These are phyloP conservation scores for Globisporangium emineosum DNA, from an alignment of 352 stramenopile species.

Conservation along the genomic window DNA sequence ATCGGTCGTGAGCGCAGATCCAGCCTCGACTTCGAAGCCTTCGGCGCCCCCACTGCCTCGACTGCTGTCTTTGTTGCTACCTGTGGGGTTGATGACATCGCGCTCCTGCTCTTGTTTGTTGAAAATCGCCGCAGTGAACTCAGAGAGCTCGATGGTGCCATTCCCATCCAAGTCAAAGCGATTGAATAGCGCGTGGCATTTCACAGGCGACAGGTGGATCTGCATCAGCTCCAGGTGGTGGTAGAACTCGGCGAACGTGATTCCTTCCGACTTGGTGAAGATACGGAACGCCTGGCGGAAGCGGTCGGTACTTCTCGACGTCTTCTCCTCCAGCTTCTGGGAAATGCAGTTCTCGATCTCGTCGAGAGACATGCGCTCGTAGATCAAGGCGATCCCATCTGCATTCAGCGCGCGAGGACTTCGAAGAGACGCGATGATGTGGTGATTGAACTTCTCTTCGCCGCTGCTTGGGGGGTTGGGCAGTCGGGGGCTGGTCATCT, in stretches of 20 bases:
- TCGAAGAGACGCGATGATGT: conserved; percentile 4
- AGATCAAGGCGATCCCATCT: conserved; percentile 28
- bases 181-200: conserved; percentile 62
- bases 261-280: conserved; percentile 62
- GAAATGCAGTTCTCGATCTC: conserved; percentile 55
- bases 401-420: conserved; percentile 15
- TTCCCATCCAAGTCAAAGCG: conserved; percentile 57
- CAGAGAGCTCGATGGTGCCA: conserved; percentile 59
- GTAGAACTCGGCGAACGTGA: conserved; percentile 63
- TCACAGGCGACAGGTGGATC: conserved; percentile 52
- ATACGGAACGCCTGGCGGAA: conserved; percentile 63
- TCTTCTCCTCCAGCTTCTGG: conserved; percentile 59
- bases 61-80: background rate
- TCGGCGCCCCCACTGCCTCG: background rate
- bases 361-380: conserved; percentile 50
- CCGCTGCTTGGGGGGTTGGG: background rate
- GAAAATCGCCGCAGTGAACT: conserved; percentile 64
- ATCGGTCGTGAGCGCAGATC: conserved; percentile 42
- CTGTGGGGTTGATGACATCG: conserved; percentile 14
- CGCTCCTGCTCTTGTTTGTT: conserved; percentile 31
- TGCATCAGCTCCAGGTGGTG: conserved; percentile 47
- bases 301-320: conserved; percentile 41
- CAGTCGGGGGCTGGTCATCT: background rate
- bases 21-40: conserved; percentile 30
- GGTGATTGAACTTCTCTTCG: background rate